Evolutionary conservation across 306 rosid genomes (phyloP).

Genomic region (Arachis hypogaea): DNA sequence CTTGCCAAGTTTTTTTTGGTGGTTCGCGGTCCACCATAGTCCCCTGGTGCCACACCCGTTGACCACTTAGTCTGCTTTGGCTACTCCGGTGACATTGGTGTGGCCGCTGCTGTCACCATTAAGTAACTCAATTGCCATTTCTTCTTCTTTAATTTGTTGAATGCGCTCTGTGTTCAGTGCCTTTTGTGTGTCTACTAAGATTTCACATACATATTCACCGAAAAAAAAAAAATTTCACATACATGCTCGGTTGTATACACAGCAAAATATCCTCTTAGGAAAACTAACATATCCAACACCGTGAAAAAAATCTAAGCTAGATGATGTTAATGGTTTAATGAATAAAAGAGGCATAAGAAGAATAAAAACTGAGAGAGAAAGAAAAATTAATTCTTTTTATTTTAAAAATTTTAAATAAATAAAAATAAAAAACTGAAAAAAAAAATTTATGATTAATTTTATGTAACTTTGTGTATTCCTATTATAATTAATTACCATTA

Average conservation of each 20-base stretch:
- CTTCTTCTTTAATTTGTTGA: not conserved
- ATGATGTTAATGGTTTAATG: no score
- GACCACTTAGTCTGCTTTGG: constrained; percentile 91
- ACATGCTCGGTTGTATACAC: not conserved
- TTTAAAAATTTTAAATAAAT: no score
- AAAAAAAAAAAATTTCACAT: no score
- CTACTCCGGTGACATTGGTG: constrained; percentile 72
- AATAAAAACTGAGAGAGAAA: no score
- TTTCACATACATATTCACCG: constrained; percentile 10
- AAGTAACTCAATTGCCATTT: constrained; percentile 62
- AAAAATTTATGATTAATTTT: no score
- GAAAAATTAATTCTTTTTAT: no score
- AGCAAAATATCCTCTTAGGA: constrained; percentile 21
- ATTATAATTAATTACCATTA: no score
- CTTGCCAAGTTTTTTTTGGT: constrained; percentile 74
- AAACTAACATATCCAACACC: no score
- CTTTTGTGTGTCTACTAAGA: constrained; percentile 27
- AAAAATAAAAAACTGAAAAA: no score
- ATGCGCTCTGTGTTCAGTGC: not conserved
- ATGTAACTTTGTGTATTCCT: no score
- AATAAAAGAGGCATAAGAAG: no score
- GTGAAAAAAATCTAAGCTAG: no score
- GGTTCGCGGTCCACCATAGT: constrained; percentile 84
- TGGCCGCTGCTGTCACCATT: constrained; percentile 64
- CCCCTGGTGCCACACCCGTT: constrained; percentile 89